These are phyloP conservation scores for Apiotrichum porosum DNA, from an alignment of 1,284 basidiomycete species.

Conservation along the genomic window DNA sequence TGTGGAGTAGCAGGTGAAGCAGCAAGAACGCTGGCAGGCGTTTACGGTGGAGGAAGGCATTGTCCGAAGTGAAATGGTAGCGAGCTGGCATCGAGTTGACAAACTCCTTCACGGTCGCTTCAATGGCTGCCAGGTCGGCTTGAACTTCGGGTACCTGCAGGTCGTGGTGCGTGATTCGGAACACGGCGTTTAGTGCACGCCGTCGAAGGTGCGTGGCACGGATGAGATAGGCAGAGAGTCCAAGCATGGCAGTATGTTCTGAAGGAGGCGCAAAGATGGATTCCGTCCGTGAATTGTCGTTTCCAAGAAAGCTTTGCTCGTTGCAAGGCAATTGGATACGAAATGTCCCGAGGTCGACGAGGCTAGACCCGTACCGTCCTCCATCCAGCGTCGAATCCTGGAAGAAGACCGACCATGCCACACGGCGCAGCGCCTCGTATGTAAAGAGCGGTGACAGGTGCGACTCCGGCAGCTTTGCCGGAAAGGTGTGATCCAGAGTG, in stretches of 20 bases:
- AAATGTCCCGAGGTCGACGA: slow-evolving; percentile 6
- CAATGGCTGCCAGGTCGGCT: not conserved
- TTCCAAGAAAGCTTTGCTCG: slow-evolving; percentile 11
- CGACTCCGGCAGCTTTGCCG: not conserved
- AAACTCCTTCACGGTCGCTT: not conserved
- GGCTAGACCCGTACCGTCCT: slow-evolving; percentile 15
- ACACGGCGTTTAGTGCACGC: slow-evolving; percentile 1
- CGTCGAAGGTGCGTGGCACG: slow-evolving; percentile 2
- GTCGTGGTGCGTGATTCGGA: slow-evolving; percentile 2
- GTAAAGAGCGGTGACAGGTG: slow-evolving; percentile 11
- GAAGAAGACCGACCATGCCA: slow-evolving; percentile 24
- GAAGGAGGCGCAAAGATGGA: not conserved
- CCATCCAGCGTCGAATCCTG: slow-evolving; percentile 22
- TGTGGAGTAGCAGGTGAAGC: slow-evolving; percentile 14
- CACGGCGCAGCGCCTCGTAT: slow-evolving; percentile 18
- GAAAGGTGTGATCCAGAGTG: slow-evolving; percentile 14
- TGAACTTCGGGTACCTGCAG: slow-evolving; percentile 1
- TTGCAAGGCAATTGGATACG: slow-evolving; percentile 18
- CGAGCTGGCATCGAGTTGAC: slow-evolving; percentile 1
- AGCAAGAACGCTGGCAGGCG: slow-evolving; percentile 4
- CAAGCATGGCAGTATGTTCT: not conserved
- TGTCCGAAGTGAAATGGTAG: slow-evolving; percentile 6
- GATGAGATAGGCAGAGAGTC: slow-evolving; percentile 4
- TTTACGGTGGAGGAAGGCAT: slow-evolving; percentile 1
- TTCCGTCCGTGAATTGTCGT: slow-evolving; percentile 9